Evolutionary conservation across 2,329 filamentous ascomycete genomes (phyloP), one percentile per base, ranked within the genome.

Genomic region (Monilinia laxa): DNA sequence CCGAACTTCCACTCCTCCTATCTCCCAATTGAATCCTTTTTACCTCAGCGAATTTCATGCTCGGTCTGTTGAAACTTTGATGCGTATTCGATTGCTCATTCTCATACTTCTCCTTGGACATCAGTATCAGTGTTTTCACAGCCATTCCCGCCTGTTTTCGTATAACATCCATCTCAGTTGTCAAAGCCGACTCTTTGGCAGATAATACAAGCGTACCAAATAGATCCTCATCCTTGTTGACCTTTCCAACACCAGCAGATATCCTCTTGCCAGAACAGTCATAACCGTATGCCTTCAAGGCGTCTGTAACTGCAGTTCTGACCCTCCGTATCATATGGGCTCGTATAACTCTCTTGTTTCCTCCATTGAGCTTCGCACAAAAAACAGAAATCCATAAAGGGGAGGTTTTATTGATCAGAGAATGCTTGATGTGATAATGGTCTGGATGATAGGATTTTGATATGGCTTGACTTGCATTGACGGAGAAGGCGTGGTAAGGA

Each of bases 371-470:
- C 75, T 69, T 58, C 53, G 67, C 66, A 75, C 62, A 66, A 78
- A 71, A 7, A 82, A 78, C 20, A 76, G 74, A 80, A 81, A 62
- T 84, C 79, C 83, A 83, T 23, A 87, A 76, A 45, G 72, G 76
- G 76, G 12, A 73, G 53, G 70, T n/a, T 40, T 67, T 58, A 28
- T 59, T 20, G 42, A 16, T 35, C 16, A 68, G 11, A 62, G 25
- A 25, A 35, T 64, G 35, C n/a, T 67, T 35, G n/a, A 25, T 62
- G n/a, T 9, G n/a, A 62, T 62, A 62, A 23, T 62, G 45, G 35
- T 53, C 56, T 42, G 53, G 35, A 64, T 42, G 31, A 25, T 53
- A 10, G n/a, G 25, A 12, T 49, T 45, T 62, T 45, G 31, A 64
- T 31, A 55, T 16, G 16, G 38, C 53, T 51, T 28, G 49, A 55